Evolutionary conservation across 1,284 basidiomycete genomes (phyloP).

Genomic region (Trichosporon coremiiforme): DNA sequence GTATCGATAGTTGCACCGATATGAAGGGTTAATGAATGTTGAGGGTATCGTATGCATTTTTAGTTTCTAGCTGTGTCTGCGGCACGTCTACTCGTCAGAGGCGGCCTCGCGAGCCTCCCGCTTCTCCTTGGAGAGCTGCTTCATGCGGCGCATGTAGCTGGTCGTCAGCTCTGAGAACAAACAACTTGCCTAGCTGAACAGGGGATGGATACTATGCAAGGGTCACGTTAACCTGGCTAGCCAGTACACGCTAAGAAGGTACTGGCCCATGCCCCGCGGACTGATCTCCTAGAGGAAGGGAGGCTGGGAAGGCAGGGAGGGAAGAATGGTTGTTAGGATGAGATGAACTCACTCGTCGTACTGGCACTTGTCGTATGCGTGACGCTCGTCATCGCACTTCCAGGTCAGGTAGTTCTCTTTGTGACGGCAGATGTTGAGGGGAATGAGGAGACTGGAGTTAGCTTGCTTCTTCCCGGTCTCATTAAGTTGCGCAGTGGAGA

Average conservation of each 20-base stretch:
- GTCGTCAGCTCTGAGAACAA: constrained; percentile 8
- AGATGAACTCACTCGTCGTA: constrained; percentile 75
- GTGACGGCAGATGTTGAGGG: constrained; percentile 77
- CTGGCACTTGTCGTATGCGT: constrained; percentile 67
- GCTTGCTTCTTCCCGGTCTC: not conserved
- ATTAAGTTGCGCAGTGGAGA: not conserved
- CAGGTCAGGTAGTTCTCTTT: constrained; percentile 73
- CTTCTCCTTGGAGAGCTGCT: constrained; percentile 72
- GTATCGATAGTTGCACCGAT: constrained; percentile 1
- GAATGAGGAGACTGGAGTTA: constrained; percentile 72
- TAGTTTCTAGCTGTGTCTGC: constrained; percentile 18
- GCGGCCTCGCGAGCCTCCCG: constrained; percentile 64
- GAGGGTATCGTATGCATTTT: constrained; percentile 36
- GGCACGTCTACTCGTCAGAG: constrained; percentile 43
- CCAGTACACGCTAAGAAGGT: no score
- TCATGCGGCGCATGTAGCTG: constrained; percentile 83
- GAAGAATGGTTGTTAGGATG: no score
- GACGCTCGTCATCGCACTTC: constrained; percentile 75
- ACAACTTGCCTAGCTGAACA: not conserved
- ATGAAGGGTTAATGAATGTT: not conserved
- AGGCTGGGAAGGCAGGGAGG: no score
- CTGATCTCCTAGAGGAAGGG: no score
- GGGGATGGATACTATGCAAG: no score
- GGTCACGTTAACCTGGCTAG: no score
- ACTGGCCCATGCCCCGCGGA: no score